phyloP scores from a whole-genome alignment of 108 stramenopile species.

The Nitzschia sp. region DNA sequence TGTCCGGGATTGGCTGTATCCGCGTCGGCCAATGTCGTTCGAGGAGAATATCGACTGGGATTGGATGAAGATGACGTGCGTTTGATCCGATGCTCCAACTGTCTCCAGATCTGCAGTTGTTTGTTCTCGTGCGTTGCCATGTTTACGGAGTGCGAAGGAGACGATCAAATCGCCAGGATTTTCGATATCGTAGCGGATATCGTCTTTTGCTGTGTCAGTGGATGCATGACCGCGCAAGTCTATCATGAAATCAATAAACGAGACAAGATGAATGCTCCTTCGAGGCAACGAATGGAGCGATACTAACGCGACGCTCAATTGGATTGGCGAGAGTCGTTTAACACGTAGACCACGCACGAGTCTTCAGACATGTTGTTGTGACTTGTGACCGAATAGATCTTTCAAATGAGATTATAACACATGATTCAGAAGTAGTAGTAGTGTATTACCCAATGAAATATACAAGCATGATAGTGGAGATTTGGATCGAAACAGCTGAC shows the following conservation, averaged over 20 bases:
- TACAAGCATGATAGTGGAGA: no score
- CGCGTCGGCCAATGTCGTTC: constrained; percentile 56
- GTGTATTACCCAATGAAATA: no score
- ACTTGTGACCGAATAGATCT: no score
- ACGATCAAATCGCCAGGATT: constrained; percentile 30
- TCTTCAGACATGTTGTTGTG: no score
- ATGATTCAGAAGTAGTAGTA: no score
- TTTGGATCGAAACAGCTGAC: no score
- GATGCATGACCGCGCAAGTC: constrained; percentile 76
- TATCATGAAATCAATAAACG: constrained; percentile 62
- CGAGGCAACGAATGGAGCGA: constrained; percentile 1
- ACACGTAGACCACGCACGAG: no score
- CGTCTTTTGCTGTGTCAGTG: constrained; percentile 68
- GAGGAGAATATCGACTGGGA: constrained; percentile 60
- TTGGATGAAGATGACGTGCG: constrained; percentile 78
- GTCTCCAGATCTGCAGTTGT: constrained; percentile 41
- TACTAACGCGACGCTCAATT: no score
- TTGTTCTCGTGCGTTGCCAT: constrained; percentile 10
- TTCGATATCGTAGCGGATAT: constrained; percentile 59
- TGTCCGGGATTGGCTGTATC: constrained; percentile 71
- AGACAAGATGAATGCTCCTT: constrained; percentile 4
- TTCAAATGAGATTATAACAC: no score
- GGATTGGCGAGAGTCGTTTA: no score
- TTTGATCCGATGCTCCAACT: constrained; percentile 78
- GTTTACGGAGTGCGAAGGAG: constrained; percentile 29